Conservation (phyloP, 257 asterid species). For the Mitragyna speciosa region DNA sequence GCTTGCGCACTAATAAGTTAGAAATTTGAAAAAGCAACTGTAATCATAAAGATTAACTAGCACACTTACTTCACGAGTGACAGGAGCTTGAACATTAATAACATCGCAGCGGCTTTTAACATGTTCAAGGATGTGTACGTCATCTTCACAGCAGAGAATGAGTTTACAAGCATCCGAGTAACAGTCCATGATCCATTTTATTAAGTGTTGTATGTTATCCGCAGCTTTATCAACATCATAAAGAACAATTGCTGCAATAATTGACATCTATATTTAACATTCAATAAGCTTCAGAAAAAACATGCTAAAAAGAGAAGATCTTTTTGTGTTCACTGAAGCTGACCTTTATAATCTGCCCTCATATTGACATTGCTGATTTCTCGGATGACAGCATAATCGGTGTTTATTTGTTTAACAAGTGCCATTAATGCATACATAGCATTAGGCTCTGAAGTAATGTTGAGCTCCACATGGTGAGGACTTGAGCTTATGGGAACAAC, state of each 20-base stretch:
- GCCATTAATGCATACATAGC: conserved; percentile 71
- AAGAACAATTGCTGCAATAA: conserved; percentile 61
- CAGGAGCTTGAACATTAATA: conserved; percentile 57
- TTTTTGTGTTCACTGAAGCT: neutral
- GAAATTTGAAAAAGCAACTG: neutral
- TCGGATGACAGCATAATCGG: conserved; percentile 53
- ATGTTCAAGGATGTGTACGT: conserved; percentile 59
- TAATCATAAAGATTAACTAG: neutral
- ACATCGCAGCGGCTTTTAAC: conserved; percentile 63
- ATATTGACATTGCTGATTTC: conserved; percentile 54
- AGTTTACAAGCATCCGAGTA: conserved; percentile 77
- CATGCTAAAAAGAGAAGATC: neutral
- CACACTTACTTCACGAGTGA: conserved; percentile 62
- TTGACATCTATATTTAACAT: neutral
- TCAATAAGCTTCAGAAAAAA: conserved; percentile 4
- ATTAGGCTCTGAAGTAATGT: conserved; percentile 59
- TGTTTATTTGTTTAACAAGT: conserved; percentile 65
- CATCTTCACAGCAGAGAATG: conserved; percentile 76
- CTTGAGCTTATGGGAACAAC: conserved; percentile 70
- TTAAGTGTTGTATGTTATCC: conserved; percentile 71
- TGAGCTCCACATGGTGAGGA: conserved; percentile 79
- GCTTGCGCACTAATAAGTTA: too few relatives aligned
- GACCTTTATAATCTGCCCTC: conserved; percentile 72
- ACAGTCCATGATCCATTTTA: conserved; percentile 88
- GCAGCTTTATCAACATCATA: conserved; percentile 74